These are phyloP conservation scores for Boletellus sp. DNA, from an alignment of 1,284 basidiomycete genomes.

Conservation along the genomic window DNA sequence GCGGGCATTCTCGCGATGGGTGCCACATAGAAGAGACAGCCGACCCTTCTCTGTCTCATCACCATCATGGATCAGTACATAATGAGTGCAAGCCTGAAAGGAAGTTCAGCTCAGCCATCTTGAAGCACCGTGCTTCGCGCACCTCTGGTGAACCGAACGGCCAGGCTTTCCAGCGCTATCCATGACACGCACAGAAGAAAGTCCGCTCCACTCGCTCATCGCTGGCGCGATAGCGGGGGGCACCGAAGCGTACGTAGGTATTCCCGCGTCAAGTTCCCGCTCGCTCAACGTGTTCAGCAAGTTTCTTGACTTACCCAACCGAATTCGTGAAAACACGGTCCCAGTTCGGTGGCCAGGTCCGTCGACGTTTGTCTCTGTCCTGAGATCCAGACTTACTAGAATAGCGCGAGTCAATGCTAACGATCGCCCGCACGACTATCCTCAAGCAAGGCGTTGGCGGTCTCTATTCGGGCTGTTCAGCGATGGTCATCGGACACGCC, in stretches of 20 bases:
- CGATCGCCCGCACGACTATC: slow-evolving; percentile 70
- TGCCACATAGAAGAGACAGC: no score
- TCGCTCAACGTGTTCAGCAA: slow-evolving; percentile 40
- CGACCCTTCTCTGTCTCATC: no score
- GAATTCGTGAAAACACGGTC: slow-evolving; percentile 89
- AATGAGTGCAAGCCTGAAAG: not conserved
- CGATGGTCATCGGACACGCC: slow-evolving; percentile 87
- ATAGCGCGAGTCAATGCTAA: slow-evolving; percentile 52
- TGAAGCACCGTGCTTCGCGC: no score
- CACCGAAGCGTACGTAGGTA: slow-evolving; percentile 72
- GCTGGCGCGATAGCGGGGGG: slow-evolving; percentile 95
- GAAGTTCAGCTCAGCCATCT: not conserved
- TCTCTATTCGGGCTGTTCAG: slow-evolving; percentile 83
- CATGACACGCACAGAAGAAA: slow-evolving; percentile 58
- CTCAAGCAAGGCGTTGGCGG: slow-evolving; percentile 70
- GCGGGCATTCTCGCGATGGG: no score
- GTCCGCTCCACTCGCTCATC: slow-evolving; percentile 75
- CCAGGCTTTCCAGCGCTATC: not conserved
- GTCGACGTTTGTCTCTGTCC: slow-evolving; percentile 8
- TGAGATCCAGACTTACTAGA: not conserved
- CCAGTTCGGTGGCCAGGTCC: slow-evolving; percentile 74
- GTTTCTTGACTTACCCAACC: slow-evolving; percentile 85
- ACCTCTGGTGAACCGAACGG: not conserved
- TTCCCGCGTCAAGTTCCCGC: not conserved
- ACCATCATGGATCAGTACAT: no score